phyloP scores from a whole-genome alignment of 805 yeast genomes.

The Candida schatavii region DNA sequence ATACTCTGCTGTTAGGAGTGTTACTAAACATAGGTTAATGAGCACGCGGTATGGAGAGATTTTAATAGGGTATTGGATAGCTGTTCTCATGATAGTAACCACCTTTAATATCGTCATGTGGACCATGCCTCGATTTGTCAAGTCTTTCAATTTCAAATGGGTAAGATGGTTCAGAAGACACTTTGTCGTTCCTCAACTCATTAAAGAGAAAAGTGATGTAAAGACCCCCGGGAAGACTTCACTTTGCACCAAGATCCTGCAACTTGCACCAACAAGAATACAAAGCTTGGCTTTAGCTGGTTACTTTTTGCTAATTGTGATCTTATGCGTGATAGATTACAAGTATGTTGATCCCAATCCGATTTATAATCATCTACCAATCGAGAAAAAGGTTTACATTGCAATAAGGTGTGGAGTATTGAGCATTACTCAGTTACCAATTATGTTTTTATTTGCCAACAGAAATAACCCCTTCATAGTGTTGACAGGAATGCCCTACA shows the following conservation, averaged over 20 bases:
- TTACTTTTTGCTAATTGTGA: background rate
- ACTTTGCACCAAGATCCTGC: background rate
- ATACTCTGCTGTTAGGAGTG: conserved; percentile 48
- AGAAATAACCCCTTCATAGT: conserved; percentile 59
- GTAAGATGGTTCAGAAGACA: conserved; percentile 29
- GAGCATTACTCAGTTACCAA: conserved; percentile 45
- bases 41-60: conserved; percentile 36
- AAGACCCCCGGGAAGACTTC: background rate
- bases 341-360: conserved; percentile 32
- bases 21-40: conserved; percentile 31
- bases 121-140: conserved; percentile 29
- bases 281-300: background rate
- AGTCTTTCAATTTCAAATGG: conserved; percentile 16
- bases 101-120: conserved; percentile 30
- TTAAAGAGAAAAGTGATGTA: background rate
- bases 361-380: conserved; percentile 37
- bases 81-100: conserved; percentile 31
- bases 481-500: conserved; percentile 55
- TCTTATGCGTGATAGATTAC: conserved; percentile 43
- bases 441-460: conserved; percentile 56
- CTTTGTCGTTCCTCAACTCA: conserved; percentile 25
- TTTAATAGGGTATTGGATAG: conserved; percentile 28
- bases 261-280: background rate
- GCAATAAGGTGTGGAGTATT: conserved; percentile 56
- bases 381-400: conserved; percentile 31